phyloP scores from a whole-genome alignment of 805 yeast genomes.

The Sugiyamaella qingdaonensis region DNA sequence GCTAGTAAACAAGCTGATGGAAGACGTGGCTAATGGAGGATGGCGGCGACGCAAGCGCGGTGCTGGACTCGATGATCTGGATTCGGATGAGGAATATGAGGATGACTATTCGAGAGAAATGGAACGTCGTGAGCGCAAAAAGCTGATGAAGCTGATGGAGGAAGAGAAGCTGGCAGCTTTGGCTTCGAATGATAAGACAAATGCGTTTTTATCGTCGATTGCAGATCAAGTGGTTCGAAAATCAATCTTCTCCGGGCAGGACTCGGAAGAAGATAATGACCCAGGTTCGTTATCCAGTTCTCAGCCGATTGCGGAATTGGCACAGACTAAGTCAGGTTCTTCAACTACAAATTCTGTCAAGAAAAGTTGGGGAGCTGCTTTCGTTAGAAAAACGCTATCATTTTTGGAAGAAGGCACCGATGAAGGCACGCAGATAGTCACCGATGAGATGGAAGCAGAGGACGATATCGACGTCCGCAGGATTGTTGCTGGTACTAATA shows the following conservation, averaged over 20 bases:
- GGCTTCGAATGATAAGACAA: slow-evolving; percentile 22
- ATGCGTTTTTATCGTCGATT: slow-evolving; percentile 25
- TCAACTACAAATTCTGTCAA: neutral
- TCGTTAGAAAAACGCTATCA: slow-evolving; percentile 19
- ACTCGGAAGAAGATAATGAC: slow-evolving; percentile 8
- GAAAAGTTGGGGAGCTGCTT: slow-evolving; percentile 3
- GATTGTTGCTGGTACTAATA: neutral
- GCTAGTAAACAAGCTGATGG: slow-evolving; percentile 22
- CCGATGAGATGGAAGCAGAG: neutral
- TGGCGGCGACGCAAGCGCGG: slow-evolving; percentile 19
- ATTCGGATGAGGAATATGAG: slow-evolving; percentile 18
- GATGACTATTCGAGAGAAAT: slow-evolving; percentile 14
- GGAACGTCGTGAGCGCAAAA: slow-evolving; percentile 18
- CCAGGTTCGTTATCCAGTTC: neutral
- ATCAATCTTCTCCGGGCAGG: neutral
- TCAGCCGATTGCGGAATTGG: neutral
- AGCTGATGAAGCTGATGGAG: slow-evolving; percentile 19
- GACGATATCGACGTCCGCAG: neutral
- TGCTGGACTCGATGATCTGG: slow-evolving; percentile 16
- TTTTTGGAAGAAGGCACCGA: slow-evolving; percentile 19
- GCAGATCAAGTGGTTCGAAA: slow-evolving; percentile 14
- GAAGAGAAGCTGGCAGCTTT: slow-evolving; percentile 21
- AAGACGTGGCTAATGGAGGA: slow-evolving; percentile 26
- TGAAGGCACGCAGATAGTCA: neutral
- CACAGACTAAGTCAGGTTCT: neutral